Percentiles rank a stretch among this genome's conserved stretches.
phyloP scores from a whole-genome alignment of 768 basidiomycete species.

The Boletus barrowsii region DNA sequence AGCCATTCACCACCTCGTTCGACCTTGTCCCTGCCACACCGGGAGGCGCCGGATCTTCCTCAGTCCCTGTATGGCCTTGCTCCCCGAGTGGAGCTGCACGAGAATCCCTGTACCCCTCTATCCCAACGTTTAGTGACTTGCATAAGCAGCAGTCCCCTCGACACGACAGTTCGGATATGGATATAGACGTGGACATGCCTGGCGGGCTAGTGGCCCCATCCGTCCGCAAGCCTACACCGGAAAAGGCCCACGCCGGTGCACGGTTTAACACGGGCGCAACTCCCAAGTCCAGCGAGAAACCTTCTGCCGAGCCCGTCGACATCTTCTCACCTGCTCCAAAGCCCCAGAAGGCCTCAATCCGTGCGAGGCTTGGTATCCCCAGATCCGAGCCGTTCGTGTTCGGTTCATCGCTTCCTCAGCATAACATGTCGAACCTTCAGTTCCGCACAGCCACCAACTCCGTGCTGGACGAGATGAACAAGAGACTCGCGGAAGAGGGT shows the following conservation, averaged over 20 bases:
- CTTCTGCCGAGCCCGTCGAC: constrained; percentile 32
- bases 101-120: constrained; percentile 38
- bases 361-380: constrained; percentile 23
- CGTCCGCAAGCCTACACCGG: constrained; percentile 21
- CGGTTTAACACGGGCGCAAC: constrained; percentile 24
- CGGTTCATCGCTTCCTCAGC: constrained; percentile 68
- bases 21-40: constrained; percentile 66
- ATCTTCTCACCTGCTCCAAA: constrained; percentile 41
- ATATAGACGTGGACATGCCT: constrained; percentile 36
- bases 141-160: constrained; percentile 18
- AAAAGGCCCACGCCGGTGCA: constrained; percentile 3
- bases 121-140: constrained; percentile 33
- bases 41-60: constrained; percentile 13
- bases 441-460: constrained; percentile 66
- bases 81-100: constrained; percentile 29
- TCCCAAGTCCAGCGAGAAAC: constrained; percentile 29
- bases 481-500: constrained; percentile 57
- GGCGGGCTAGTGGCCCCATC: constrained; percentile 27
- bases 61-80: constrained; percentile 39
- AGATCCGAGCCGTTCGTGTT: constrained; percentile 62
- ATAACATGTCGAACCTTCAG: constrained; percentile 59
- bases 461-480: constrained; percentile 82
- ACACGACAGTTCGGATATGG: constrained; percentile 32
- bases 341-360: constrained; percentile 11
- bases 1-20: constrained; percentile 64